phyloP scores from a whole-genome alignment of 2,329 filamentous ascomycete genomes.

The Xylariaceae sp. region DNA sequence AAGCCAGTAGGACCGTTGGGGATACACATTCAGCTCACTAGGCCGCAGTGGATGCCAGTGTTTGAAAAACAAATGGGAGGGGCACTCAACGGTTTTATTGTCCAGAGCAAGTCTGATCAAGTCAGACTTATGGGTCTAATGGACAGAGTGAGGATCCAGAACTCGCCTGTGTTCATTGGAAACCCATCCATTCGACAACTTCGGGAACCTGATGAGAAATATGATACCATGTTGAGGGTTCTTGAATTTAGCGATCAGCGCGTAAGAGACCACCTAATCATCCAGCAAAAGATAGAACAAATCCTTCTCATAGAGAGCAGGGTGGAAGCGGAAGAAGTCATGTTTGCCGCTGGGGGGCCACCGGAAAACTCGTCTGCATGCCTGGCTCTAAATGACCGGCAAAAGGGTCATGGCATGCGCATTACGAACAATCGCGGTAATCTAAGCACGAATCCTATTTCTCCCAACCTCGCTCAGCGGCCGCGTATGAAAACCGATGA shows the following conservation, averaged over 20 bases:
- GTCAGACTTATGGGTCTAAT: constrained; percentile 66
- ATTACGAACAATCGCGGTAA: constrained; percentile 46
- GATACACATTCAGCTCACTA: constrained; percentile 68
- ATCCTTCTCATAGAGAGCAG: constrained; percentile 71
- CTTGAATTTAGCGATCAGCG: constrained; percentile 78
- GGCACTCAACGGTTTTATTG: constrained; percentile 73
- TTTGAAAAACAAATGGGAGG: constrained; percentile 75
- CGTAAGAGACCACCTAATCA: constrained; percentile 79
- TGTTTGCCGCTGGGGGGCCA: constrained; percentile 60
- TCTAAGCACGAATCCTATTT: constrained; percentile 33
- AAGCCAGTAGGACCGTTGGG: constrained; percentile 85
- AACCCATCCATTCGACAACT: constrained; percentile 50
- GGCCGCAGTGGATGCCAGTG: constrained; percentile 79
- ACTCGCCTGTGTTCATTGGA: constrained; percentile 60
- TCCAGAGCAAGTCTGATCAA: constrained; percentile 74
- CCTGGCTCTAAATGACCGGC: constrained; percentile 64
- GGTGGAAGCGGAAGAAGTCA: constrained; percentile 63
- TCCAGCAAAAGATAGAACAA: constrained; percentile 80
- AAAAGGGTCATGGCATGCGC: constrained; percentile 58
- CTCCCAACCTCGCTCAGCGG: constrained; percentile 46
- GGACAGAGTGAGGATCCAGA: constrained; percentile 48
- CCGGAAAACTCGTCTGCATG: constrained; percentile 72
- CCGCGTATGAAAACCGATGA: constrained; percentile 80
- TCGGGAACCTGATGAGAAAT: constrained; percentile 71
- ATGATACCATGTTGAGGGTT: constrained; percentile 76